Conservation (phyloP, 306 rosid genomes). For the Rosa lucieae region DNA sequence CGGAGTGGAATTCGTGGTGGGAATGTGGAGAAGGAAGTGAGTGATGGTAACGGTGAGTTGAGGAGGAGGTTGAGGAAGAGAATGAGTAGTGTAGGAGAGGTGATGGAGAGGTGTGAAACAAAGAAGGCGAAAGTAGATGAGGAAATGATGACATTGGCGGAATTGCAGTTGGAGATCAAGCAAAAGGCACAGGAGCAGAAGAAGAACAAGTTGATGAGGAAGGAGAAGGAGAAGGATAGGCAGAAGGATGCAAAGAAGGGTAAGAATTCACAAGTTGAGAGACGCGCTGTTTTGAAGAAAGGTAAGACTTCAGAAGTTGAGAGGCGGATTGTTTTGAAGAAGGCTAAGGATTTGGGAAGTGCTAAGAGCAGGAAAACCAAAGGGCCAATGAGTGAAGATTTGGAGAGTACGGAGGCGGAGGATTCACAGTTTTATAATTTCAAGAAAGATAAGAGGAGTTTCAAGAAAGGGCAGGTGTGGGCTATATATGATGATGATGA, state of each 20-base stretch:
- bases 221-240: constrained; percentile 17
- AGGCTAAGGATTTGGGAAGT: constrained; percentile 21
- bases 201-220: constrained; percentile 28
- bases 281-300: constrained; percentile 26
- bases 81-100: constrained; percentile 63
- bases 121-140: constrained; percentile 48
- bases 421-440: constrained; percentile 84
- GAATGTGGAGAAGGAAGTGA: background rate
- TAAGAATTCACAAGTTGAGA: constrained; percentile 26
- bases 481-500: constrained; percentile 76
- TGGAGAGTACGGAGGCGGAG: constrained; percentile 56
- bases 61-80: constrained; percentile 53
- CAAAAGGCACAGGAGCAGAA: constrained; percentile 41
- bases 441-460: constrained; percentile 75
- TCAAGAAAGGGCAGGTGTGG: constrained; percentile 94
- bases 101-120: constrained; percentile 57
- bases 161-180: constrained; percentile 58
- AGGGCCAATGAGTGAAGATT: constrained; percentile 26
- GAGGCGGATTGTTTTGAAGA: constrained; percentile 23
- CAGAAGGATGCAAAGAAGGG: constrained; percentile 23
- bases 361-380: constrained; percentile 10
- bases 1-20: constrained; percentile 10
- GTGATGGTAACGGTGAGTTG: constrained; percentile 14
- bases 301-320: constrained; percentile 25
- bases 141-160: constrained; percentile 84